A percentile compares a stretch with the other conserved stretches of the same genome.
phyloP scores from a whole-genome alignment of 1,284 basidiomycete species.

The Irpex lacteus region DNA sequence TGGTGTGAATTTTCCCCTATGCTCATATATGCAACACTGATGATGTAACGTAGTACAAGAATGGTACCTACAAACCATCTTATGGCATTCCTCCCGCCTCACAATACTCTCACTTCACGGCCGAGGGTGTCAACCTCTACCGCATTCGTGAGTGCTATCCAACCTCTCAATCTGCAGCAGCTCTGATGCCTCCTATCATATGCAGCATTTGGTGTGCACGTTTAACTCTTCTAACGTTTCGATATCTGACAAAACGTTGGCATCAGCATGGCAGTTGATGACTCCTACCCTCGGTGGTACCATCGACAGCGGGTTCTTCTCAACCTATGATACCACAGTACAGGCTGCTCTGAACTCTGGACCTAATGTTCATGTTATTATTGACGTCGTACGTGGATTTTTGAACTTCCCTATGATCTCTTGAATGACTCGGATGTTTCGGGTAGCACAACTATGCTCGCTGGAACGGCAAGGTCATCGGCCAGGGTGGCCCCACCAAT shows the following conservation, averaged over 20 bases:
- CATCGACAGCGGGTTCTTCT: slow-evolving; percentile 44
- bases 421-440: too few species aligned
- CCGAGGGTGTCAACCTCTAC: slow-evolving; percentile 45
- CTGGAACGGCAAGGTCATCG: slow-evolving; percentile 48
- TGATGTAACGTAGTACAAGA: slow-evolving; percentile 27
- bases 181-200: neutral
- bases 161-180: neutral
- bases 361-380: slow-evolving; percentile 43
- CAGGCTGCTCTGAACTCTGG: slow-evolving; percentile 44
- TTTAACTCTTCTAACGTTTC: slow-evolving; percentile 3
- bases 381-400: slow-evolving; percentile 38
- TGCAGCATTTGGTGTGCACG: slow-evolving; percentile 28
- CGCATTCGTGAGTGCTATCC: slow-evolving; percentile 37
- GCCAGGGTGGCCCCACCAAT: slow-evolving; percentile 53
- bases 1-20: slow-evolving; percentile 19
- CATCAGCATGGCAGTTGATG: slow-evolving; percentile 50
- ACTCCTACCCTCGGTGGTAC: slow-evolving; percentile 45
- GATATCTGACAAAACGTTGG: slow-evolving; percentile 2
- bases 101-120: slow-evolving; percentile 44
- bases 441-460: slow-evolving; percentile 49
- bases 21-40: neutral
- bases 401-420: neutral
- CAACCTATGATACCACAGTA: slow-evolving; percentile 45
- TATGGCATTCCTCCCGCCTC: slow-evolving; percentile 33
- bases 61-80: slow-evolving; percentile 42